Percentiles rank a stretch among this genome's conserved stretches.
phyloP scores from a whole-genome alignment of 225 moss, liverwort and hornwort species.

The Lunularia cruciata region DNA sequence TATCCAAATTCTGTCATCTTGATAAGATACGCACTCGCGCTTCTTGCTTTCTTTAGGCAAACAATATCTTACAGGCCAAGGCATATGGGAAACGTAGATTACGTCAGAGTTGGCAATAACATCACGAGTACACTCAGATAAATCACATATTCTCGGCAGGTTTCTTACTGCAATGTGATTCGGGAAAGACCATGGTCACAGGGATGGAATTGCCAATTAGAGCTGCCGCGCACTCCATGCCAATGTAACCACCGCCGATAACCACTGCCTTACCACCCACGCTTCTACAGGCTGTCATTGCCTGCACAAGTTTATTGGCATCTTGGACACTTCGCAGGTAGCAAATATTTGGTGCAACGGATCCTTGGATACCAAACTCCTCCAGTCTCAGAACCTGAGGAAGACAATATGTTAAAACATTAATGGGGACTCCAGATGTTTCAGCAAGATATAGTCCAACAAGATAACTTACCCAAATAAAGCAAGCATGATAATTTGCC shows the following conservation, averaged over 20 bases:
- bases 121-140: background rate
- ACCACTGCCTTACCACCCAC: conserved; percentile 79
- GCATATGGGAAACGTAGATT: too few species aligned
- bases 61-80: too few species aligned
- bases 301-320: conserved; percentile 61
- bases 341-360: conserved; percentile 78
- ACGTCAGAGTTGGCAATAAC: background rate
- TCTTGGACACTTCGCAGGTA: conserved; percentile 76
- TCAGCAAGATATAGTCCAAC: too few species aligned
- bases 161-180: conserved; percentile 75
- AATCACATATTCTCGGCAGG: background rate
- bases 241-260: conserved; percentile 97
- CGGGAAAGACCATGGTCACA: conserved; percentile 95
- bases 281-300: conserved; percentile 58
- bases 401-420: too few species aligned
- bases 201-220: conserved; percentile 70
- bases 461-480: too few species aligned
- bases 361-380: conserved; percentile 84
- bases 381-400: conserved; percentile 89
- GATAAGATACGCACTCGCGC: too few species aligned
- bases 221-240: conserved; percentile 97
- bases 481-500: too few species aligned
- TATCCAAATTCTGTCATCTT: too few species aligned
- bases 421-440: too few species aligned
- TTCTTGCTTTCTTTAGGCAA: too few species aligned